Base-by-base conservation (phyloP, 1,284 basidiomycete genomes). In the Sanguinoderma infundibulare region DNA sequence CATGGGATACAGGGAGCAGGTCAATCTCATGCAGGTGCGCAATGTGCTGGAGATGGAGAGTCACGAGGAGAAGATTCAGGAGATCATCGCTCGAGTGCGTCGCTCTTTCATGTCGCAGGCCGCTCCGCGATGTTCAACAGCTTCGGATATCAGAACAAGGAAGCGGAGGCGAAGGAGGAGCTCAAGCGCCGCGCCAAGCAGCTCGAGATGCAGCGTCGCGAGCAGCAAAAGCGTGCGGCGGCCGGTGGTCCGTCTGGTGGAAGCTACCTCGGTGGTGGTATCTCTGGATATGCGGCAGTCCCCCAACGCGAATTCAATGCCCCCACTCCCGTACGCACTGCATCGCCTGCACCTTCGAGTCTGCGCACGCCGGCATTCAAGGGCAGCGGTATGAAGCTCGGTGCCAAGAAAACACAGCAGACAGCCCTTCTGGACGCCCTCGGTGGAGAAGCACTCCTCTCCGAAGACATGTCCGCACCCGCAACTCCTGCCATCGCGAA, bases 21-120 rank as follows among this genome's bases (percentile, higher is more conserved):
- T 98, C 56, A 95, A 92, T 72, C 78, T 99, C 52, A 87, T 92
- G 75, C 96, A 98, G 77, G 94, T 99, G 49, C 83, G 94, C 69
- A 97, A 85, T 71, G 89, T 98, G 40, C 79, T 99, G 68, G 98
- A 98, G 82, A 98, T 98, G 91, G 98, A 99, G 81, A 95, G 91
- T 77, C 98, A 99, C 78, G 98, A 99, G 77, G 98, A 99, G 80
- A 98, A 98, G 82, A 98, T 99, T 66, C 96, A 99, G 75, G 98
- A 99, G 72, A 99, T 99, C 75, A 99, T 99, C 70, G 94, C 96
- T 22, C 84, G 92, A 75, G 94, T 95, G 72, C 62, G 89, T 78
- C 24, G 52, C 5, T 32, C 59, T 47, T 40, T 49, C 20, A 22
- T 0, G 40, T n/a, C 9, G 15, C 10, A 7, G 22, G 24, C 24